Conservation (phyloP, 2,329 filamentous ascomycete species). For the Hymenoscyphus albidus region DNA sequence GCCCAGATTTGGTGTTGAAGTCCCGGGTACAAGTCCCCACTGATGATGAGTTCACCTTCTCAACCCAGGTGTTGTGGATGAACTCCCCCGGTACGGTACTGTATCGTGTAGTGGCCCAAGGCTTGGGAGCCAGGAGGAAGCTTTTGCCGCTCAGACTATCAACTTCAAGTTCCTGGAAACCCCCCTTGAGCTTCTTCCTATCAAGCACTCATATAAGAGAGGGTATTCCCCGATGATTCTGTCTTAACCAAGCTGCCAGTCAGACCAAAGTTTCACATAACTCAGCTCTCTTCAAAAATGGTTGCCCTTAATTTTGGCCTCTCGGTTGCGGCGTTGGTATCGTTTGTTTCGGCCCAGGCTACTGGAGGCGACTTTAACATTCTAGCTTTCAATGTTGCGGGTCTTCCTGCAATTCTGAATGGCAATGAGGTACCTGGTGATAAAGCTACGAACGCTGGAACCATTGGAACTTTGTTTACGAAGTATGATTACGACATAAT, state of each 20-base stretch:
- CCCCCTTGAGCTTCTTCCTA: background rate
- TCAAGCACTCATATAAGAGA: background rate
- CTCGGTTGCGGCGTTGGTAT: constrained; percentile 16
- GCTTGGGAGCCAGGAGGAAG: no score
- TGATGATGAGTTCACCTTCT: no score
- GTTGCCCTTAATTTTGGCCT: constrained; percentile 14
- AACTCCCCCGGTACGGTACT: no score
- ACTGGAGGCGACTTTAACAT: constrained; percentile 46
- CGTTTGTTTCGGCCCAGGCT: constrained; percentile 23
- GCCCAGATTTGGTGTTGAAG: background rate
- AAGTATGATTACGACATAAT: constrained; percentile 58
- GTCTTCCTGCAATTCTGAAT: constrained; percentile 54
- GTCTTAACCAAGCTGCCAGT: background rate
- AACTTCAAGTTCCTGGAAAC: background rate
- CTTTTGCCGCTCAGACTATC: background rate
- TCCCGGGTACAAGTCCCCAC: background rate
- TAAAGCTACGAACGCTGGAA: constrained; percentile 53
- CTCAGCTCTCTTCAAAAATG: constrained; percentile 6
- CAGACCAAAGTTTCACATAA: background rate
- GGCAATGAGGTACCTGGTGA: constrained; percentile 58
- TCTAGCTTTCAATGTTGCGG: constrained; percentile 57
- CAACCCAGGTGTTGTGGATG: no score
- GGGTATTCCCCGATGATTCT: background rate
- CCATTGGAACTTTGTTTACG: constrained; percentile 54
- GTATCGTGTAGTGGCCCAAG: no score